Evolutionary conservation across 176 grass and related monocot genomes (phyloP).

Genomic region (Zea luxurians): DNA sequence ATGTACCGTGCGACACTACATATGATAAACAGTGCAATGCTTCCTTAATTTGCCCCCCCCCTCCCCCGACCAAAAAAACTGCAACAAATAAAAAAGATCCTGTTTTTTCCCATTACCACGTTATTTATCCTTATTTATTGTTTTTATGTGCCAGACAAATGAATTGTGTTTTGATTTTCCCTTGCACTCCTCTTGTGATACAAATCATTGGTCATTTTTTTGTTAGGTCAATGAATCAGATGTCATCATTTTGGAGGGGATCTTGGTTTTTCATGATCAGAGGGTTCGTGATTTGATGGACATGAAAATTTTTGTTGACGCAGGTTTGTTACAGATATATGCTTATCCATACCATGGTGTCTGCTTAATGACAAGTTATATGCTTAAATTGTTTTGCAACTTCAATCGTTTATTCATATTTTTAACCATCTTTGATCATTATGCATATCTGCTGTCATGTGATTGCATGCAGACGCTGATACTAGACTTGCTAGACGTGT

Average conservation of each 20-base stretch:
- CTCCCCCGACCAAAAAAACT: background rate
- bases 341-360: background rate
- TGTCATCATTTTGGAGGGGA: conserved; percentile 96
- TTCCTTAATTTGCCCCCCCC: background rate
- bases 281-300: conserved; percentile 85
- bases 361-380: conserved; percentile 20
- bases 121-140: conserved; percentile 15
- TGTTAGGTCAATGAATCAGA: conserved; percentile 90
- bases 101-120: background rate
- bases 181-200: conserved; percentile 24
- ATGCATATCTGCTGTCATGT: background rate
- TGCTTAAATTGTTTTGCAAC: conserved; percentile 4
- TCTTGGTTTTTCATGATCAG: conserved; percentile 93
- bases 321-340: conserved; percentile 59
- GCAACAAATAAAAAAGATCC: background rate
- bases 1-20: background rate
- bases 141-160: conserved; percentile 6
- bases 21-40: conserved; percentile 6
- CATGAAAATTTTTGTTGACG: conserved; percentile 98
- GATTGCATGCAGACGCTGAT: conserved; percentile 73
- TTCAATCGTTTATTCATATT: conserved; percentile 28
- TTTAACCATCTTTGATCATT: conserved; percentile 24
- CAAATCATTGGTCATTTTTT: conserved; percentile 24
- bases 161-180: conserved; percentile 28
- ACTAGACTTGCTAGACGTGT: conserved; percentile 80